Conservation (phyloP, 2,329 filamentous ascomycete genomes). For the Plectosphaerella plurivora region DNA sequence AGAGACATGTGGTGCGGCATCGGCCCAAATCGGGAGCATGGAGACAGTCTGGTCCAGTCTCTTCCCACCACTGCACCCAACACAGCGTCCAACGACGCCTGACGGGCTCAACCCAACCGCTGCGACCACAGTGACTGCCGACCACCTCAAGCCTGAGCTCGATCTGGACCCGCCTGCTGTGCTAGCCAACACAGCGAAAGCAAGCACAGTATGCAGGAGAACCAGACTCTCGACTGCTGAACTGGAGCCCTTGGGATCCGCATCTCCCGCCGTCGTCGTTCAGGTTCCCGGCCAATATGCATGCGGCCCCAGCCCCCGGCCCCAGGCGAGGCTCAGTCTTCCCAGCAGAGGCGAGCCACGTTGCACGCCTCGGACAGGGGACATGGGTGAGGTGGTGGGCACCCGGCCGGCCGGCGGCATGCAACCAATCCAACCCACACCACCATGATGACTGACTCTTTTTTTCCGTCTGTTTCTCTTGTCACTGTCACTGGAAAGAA, state of each 20-base stretch:
- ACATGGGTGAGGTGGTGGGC: neutral
- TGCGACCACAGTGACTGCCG: too few relatives aligned
- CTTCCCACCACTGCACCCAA: too few relatives aligned
- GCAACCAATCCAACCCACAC: neutral
- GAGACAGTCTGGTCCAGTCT: neutral
- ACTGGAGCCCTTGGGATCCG: neutral
- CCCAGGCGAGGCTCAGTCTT: constrained; percentile 9
- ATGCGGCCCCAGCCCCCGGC: too few relatives aligned
- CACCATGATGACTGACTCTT: neutral
- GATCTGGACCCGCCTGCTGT: too few relatives aligned
- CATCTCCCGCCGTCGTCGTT: neutral
- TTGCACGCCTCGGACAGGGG: constrained; percentile 13
- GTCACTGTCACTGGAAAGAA: constrained; percentile 1
- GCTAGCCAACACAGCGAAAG: neutral
- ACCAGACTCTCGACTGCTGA: neutral
- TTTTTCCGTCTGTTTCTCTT: neutral
- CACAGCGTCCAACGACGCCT: too few relatives aligned
- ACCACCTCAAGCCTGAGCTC: too few relatives aligned
- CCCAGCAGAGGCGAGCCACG: constrained; percentile 12
- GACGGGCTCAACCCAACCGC: too few relatives aligned
- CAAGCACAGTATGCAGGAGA: neutral
- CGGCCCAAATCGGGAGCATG: neutral
- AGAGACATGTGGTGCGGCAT: neutral
- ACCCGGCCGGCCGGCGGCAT: neutral
- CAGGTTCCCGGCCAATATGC: too few relatives aligned